phyloP scores from a whole-genome alignment of 495 filamentous ascomycete genomes.

The Saxophila tyrrhenica region DNA sequence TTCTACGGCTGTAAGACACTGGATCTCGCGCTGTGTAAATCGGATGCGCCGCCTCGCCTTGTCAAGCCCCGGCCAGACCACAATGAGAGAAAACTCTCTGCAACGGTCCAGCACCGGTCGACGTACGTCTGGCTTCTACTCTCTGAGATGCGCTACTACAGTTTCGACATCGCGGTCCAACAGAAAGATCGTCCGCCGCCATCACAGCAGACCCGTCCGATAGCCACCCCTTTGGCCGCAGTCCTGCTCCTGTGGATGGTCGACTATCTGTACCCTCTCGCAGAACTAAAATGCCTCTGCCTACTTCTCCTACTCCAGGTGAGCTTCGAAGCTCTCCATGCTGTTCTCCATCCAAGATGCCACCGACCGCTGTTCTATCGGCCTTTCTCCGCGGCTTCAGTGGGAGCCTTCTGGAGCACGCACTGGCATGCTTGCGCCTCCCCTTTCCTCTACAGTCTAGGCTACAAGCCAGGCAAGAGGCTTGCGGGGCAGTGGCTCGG shows the following conservation, averaged over 20 bases:
- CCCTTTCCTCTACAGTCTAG: conserved; percentile 7
- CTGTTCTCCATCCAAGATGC: conserved; percentile 2
- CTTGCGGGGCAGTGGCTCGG: background rate
- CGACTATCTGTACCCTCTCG: background rate
- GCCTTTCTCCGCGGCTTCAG: conserved; percentile 5
- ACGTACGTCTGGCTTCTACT: conserved; percentile 7
- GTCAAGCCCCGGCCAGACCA: background rate
- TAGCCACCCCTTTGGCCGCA: background rate
- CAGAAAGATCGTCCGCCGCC: conserved; percentile 3
- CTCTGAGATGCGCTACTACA: conserved; percentile 12
- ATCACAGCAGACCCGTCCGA: background rate
- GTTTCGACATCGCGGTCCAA: conserved; percentile 12
- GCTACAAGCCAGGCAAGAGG: conserved; percentile 2
- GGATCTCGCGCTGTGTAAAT: conserved; percentile 4
- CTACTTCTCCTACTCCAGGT: conserved; percentile 4
- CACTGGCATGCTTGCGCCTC: conserved; percentile 10
- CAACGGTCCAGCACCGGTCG: background rate
- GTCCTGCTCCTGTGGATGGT: background rate
- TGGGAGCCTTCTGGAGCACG: conserved; percentile 9
- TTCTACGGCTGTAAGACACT: conserved; percentile 15
- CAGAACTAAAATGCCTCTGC: background rate
- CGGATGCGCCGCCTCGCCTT: conserved; percentile 2
- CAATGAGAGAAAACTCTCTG: background rate
- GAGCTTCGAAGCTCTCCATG: conserved; percentile 4
- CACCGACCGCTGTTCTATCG: conserved; percentile 4